Evolutionary conservation across 805 yeast species (phyloP).

Genomic region (Saturnispora quitensis): DNA sequence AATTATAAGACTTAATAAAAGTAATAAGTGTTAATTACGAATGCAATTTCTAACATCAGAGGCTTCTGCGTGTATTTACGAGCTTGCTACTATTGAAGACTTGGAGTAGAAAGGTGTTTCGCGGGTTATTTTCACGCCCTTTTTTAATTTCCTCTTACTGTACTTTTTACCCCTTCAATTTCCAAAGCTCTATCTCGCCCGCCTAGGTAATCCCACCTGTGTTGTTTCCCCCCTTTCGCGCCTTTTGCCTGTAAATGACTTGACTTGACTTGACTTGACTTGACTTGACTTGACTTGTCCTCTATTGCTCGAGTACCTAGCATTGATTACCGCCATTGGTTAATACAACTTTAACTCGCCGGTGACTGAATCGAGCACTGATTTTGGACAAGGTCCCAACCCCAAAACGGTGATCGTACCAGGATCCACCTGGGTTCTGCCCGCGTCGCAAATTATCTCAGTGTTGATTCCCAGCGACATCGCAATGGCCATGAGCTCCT

Average conservation of each 20-base stretch:
- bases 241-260: no score
- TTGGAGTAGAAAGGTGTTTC: not conserved
- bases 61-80: no score
- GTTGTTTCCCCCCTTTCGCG: not conserved
- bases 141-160: no score
- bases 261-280: not conserved
- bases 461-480: slow-evolving; percentile 71
- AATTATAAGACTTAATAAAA: no score
- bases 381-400: slow-evolving; percentile 90
- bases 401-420: slow-evolving; percentile 97
- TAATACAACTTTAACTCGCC: slow-evolving; percentile 68
- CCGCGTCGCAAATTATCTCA: slow-evolving; percentile 87
- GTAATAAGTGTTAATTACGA: no score
- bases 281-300: not conserved
- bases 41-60: no score
- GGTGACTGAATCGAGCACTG: slow-evolving; percentile 72
- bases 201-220: no score
- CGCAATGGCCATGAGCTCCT: slow-evolving; percentile 70
- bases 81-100: no score
- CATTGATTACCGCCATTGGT: not conserved
- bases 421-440: slow-evolving; percentile 92
- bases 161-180: not conserved
- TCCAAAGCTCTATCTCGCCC: not conserved
- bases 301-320: not conserved
- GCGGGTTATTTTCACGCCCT: not conserved